Evolutionary conservation across 1,284 basidiomycete species (phyloP).

Genomic region (Inonotus hispidus): DNA sequence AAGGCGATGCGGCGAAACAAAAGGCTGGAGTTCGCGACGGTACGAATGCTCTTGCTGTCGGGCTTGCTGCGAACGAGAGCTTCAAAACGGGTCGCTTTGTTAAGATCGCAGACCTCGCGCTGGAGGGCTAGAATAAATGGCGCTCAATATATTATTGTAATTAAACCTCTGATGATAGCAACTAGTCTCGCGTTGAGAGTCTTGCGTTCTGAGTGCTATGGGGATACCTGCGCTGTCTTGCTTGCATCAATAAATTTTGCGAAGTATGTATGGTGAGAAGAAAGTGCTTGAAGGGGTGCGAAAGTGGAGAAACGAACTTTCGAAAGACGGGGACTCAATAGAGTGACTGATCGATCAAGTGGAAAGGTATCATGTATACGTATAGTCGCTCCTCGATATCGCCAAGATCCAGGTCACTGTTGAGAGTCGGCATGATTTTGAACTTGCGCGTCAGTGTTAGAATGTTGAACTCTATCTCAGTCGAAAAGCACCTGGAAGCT

Average conservation of each 20-base stretch:
- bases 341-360: neutral
- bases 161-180: neutral
- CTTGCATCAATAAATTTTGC: too few relatives aligned
- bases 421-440: neutral
- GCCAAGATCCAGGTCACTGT: neutral
- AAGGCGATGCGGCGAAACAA: slow-evolving; percentile 41
- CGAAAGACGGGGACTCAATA: neutral
- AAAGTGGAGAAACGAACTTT: too few relatives aligned
- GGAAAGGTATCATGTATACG: neutral
- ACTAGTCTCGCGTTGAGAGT: neutral
- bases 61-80: slow-evolving; percentile 47
- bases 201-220: too few relatives aligned
- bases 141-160: neutral
- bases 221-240: too few relatives aligned
- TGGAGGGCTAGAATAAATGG: neutral
- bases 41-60: slow-evolving; percentile 46
- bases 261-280: too few relatives aligned
- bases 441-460: neutral
- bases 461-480: neutral
- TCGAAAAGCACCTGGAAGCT: neutral
- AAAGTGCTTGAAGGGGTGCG: too few relatives aligned
- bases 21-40: slow-evolving; percentile 46
- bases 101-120: slow-evolving; percentile 21
- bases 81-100: slow-evolving; percentile 30
- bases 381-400: neutral